Evolutionary conservation across 1,139 yeast genomes (phyloP).

Genomic region (Candida frijolesensis): DNA sequence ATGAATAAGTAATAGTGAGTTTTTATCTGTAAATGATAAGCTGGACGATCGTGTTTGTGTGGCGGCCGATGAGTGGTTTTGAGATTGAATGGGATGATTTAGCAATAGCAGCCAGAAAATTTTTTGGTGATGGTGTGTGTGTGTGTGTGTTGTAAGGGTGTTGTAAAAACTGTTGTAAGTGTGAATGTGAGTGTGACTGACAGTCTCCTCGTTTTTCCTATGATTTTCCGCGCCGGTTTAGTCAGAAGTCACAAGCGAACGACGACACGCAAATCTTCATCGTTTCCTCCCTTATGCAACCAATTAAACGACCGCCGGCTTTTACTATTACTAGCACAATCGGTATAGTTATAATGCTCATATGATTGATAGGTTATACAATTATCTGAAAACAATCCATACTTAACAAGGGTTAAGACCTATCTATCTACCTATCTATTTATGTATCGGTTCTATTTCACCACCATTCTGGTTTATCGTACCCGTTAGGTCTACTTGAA

Average conservation of each 20-base stretch:
- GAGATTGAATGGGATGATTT: background rate
- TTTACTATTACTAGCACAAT: no score
- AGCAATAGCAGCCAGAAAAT: background rate
- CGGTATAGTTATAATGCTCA: no score
- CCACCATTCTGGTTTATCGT: constrained; percentile 29
- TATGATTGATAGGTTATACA: no score
- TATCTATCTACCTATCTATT: background rate
- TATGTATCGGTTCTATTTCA: constrained; percentile 12
- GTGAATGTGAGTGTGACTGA: no score
- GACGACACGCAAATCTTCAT: no score
- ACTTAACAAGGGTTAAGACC: no score
- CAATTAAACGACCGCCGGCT: no score
- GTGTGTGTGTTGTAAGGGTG: no score
- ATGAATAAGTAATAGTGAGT: background rate
- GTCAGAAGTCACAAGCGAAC: no score
- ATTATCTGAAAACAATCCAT: background rate
- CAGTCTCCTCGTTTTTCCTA: no score
- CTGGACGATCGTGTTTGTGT: background rate
- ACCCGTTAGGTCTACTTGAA: constrained; percentile 29
- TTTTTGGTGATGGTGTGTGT: background rate
- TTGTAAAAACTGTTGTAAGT: no score
- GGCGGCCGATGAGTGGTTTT: background rate
- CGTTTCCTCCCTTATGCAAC: background rate
- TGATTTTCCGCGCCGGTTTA: no score
- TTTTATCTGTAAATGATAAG: background rate